Percentiles rank a stretch among this genome's conserved stretches.
phyloP scores from a whole-genome alignment of 2,329 filamentous ascomycete genomes.

The Aureobasidium vineae region DNA sequence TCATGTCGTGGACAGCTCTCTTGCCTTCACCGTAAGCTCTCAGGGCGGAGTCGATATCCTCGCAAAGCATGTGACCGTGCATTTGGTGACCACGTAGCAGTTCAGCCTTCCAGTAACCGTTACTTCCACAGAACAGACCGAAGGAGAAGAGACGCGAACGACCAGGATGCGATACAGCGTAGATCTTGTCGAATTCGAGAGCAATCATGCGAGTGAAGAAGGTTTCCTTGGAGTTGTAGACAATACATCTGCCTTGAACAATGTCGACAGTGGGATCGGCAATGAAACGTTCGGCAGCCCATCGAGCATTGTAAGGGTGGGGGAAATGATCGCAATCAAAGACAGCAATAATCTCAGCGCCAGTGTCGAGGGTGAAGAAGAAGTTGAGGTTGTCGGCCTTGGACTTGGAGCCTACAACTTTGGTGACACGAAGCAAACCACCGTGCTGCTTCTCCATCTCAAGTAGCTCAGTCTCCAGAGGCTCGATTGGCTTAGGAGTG shows the following conservation, averaged over 20 bases:
- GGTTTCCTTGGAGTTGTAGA: conserved; percentile 49
- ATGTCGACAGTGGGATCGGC: conserved; percentile 46
- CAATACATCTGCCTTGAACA: conserved; percentile 51
- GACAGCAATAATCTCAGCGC: conserved; percentile 49
- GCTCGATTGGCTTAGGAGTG: conserved; percentile 49
- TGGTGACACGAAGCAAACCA: conserved; percentile 46
- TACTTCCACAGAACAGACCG: conserved; percentile 52
- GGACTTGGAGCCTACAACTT: conserved; percentile 50
- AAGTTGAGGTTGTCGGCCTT: conserved; percentile 54
- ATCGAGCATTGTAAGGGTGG: conserved; percentile 50
- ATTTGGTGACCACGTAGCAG: conserved; percentile 50
- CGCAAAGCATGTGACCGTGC: conserved; percentile 52
- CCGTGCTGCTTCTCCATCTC: conserved; percentile 42
- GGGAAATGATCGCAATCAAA: conserved; percentile 54
- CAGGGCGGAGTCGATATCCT: conserved; percentile 53
- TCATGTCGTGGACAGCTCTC: conserved; percentile 50
- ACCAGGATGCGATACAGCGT: conserved; percentile 52
- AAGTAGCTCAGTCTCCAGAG: conserved; percentile 46
- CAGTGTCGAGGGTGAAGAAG: conserved; percentile 47
- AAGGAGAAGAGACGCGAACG: conserved; percentile 50
- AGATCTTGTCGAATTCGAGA: conserved; percentile 54
- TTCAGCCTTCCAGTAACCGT: conserved; percentile 50
- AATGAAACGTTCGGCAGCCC: conserved; percentile 51
- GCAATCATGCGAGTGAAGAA: conserved; percentile 50
- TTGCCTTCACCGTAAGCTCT: conserved; percentile 48